These are phyloP conservation scores for Globisporangium nodosum DNA, from an alignment of 352 stramenopile species.

Conservation along the genomic window DNA sequence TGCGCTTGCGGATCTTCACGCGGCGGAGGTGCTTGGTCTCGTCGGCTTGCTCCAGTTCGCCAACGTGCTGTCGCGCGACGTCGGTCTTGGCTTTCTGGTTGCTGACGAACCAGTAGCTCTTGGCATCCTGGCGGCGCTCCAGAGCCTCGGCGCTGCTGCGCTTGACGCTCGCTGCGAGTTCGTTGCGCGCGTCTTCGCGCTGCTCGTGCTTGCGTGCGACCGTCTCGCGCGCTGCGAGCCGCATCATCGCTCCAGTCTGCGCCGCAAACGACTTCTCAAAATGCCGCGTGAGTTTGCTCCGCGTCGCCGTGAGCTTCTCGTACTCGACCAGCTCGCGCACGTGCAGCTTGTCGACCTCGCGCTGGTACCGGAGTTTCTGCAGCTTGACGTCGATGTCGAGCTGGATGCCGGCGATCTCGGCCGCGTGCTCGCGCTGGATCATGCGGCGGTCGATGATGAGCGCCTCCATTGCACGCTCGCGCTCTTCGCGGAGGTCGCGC, in stretches of 20 bases:
- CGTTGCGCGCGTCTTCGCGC: constrained; percentile 25
- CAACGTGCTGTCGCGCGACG: constrained; percentile 9
- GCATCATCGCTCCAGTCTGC: constrained; percentile 65
- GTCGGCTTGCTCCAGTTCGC: constrained; percentile 13
- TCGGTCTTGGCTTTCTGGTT: constrained; percentile 46
- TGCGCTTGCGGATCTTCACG: constrained; percentile 26
- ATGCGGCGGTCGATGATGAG: constrained; percentile 65
- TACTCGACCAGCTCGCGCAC: constrained; percentile 36
- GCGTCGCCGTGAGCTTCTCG: constrained; percentile 34
- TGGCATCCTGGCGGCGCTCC: constrained; percentile 42
- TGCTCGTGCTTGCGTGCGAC: constrained; percentile 29
- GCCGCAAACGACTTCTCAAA: constrained; percentile 52
- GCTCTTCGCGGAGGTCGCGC: constrained; percentile 55
- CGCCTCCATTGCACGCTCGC: constrained; percentile 54
- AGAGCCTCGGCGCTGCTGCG: constrained; percentile 31
- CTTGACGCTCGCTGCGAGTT: constrained; percentile 19
- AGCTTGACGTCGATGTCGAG: constrained; percentile 69
- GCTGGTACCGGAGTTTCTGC: constrained; percentile 55
- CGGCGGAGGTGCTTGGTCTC: constrained; percentile 18
- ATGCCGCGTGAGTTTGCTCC: constrained; percentile 35
- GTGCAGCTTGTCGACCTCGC: constrained; percentile 39
- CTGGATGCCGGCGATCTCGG: constrained; percentile 46
- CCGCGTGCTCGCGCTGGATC: constrained; percentile 53
- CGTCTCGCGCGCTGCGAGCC: constrained; percentile 35
- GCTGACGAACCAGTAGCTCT: constrained; percentile 61